Evolutionary conservation across 306 rosid genomes (phyloP), one percentile per base, ranked within the genome.

Genomic region (Quercus rubra): DNA sequence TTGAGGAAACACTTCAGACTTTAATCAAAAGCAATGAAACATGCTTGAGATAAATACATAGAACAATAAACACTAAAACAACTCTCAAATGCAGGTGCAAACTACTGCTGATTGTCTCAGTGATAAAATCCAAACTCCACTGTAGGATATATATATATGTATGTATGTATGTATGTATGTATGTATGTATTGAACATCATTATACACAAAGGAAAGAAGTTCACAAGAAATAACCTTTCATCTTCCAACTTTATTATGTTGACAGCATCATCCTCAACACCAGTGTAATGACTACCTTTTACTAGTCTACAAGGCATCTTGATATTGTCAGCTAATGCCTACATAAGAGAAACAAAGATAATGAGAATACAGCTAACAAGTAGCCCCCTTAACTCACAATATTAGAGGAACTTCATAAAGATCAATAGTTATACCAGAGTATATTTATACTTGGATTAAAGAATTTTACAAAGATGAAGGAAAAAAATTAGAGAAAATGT

Each of bases 301-400:
- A 93, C 94, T 75, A 95, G 93, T 89, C 93, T 95, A 88, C 99
- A 95, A 72, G 98, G 98, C 93, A 95, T 93, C 85, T 88, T 91
- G 87, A 95, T 90, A 55, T 80, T 85, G 88, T 95, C 99, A 77
- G 99, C 98, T 82, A 95, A 87, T 74, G 93, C 97, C 99, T 95
- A 86, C 85, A 89, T 59, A 86, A 59, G 75, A 80, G 70, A 86
- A 85, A 76, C 73, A 80, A 20, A 12, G 35, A 43, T 46, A 51
- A 64, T 71, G 70, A 64, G 51, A 55, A 75, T 59, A 56, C 57
- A 75, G 61, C 74, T 70, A 69, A 31, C 80, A 74, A 25, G 63
- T 25, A 77, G 78, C 54, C 52, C 52, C 74, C 55, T 28, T 28
- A 64, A 66, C 85, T 54, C 38, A 52, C 25, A 43, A n/a, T 52